Percentiles rank a stretch among this genome's conserved stretches.
Conservation (phyloP, 2,329 filamentous ascomycete genomes). For the Aureobasidium mangrovei region DNA sequence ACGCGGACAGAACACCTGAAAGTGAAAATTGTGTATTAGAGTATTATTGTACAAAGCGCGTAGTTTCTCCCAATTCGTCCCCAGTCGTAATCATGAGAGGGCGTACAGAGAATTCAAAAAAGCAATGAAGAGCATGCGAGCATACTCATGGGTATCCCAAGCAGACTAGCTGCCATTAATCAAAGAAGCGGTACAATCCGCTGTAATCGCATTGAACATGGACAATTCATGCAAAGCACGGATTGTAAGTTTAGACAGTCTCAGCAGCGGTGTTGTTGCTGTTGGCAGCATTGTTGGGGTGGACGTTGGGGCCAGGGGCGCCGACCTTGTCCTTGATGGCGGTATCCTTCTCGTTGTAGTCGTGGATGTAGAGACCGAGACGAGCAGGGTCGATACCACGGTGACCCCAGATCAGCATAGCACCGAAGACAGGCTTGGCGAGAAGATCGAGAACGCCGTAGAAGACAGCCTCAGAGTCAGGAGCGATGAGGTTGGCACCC, state of each 20-base stretch:
- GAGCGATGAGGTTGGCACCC: conserved; percentile 56
- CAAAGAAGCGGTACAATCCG: neutral
- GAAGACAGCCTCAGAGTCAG: conserved; percentile 59
- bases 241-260: conserved; percentile 2
- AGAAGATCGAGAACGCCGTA: conserved; percentile 59
- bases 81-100: conserved; percentile 9
- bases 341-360: conserved; percentile 36
- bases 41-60: conserved; percentile 7
- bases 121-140: neutral
- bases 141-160: conserved; percentile 4
- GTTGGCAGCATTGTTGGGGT: conserved; percentile 15
- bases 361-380: conserved; percentile 45
- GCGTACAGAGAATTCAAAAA: neutral
- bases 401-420: conserved; percentile 53
- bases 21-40: conserved; percentile 1
- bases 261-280: neutral
- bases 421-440: conserved; percentile 56
- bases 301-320: conserved; percentile 16
- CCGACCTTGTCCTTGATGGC: conserved; percentile 20
- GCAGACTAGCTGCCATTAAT: neutral
- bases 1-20: too few relatives aligned
- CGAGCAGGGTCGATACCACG: conserved; percentile 50
- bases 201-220: neutral
- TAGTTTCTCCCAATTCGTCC: neutral
- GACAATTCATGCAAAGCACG: neutral